phyloP scores from a whole-genome alignment of 257 asterid genomes.

The Salvia hispanica region DNA sequence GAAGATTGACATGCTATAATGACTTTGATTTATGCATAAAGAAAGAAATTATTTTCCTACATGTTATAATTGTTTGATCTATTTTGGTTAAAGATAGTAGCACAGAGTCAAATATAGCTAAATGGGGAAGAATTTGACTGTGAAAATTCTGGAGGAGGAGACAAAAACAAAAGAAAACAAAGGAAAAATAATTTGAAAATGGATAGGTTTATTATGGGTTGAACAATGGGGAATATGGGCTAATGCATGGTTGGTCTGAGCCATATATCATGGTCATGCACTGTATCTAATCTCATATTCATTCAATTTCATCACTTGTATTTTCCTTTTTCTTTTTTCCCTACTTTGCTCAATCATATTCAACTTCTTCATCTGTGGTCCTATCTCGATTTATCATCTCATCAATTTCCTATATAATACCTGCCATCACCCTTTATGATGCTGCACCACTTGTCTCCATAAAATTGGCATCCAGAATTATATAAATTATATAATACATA shows the following conservation, averaged over 20 bases:
- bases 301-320: too few relatives aligned
- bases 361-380: constrained; percentile 47
- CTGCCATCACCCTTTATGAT: constrained; percentile 43
- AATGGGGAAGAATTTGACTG: too few relatives aligned
- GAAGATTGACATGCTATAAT: too few relatives aligned
- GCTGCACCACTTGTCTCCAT: constrained; percentile 45
- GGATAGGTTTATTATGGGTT: constrained; percentile 11
- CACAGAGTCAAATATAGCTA: too few relatives aligned
- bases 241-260: neutral
- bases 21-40: too few relatives aligned
- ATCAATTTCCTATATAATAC: constrained; percentile 33
- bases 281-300: neutral
- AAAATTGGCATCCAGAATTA: constrained; percentile 14
- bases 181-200: neutral
- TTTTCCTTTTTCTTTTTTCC: neutral
- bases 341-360: constrained; percentile 27
- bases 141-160: neutral
- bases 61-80: too few relatives aligned
- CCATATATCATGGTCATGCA: neutral
- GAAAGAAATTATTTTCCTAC: too few relatives aligned
- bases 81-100: too few relatives aligned
- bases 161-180: constrained; percentile 10
- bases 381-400: constrained; percentile 32
- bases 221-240: constrained; percentile 6
- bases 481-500: too few relatives aligned